Base-by-base conservation (phyloP, 1,284 basidiomycete genomes). In the Boletus semigastroideus region DNA sequence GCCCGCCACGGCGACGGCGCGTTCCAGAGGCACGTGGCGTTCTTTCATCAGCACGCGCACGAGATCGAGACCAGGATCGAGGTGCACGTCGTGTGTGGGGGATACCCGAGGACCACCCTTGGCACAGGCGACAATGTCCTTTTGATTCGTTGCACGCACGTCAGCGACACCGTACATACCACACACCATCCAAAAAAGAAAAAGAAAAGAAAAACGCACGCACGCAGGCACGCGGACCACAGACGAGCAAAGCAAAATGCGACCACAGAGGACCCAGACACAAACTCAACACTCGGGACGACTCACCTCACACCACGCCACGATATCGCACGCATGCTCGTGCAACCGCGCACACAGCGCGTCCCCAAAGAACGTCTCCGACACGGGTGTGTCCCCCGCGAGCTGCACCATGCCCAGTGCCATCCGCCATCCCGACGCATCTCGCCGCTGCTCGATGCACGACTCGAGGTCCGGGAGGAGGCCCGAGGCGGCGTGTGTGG, bases 321-420 rank as follows among this genome's bases (percentile, higher is more conserved):
- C 66, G 10, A 70, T 53, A 44, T 67, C 61, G 28, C 63, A 70
- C 11, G 52, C 68, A 27, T 60, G 45, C 22, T 71, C 66, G 4
- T 50, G 42, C 6, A 67, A 46, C 14, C 49, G 51, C 28, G 25
- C 46, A 20, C 65, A 46, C 39, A 51, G 14, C 12, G 11, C 69
- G 10, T 71, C 64, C 20, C 63, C 59, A 1, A 67, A 45, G 45
- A 68, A 60, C 9, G 57, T 57, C 19, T 73, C 68, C 0, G 77
- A 72, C 11, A 80, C 49, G 36, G 64, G 58, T 17, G 83, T 63
- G 16, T 78, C 77, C 43, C 78, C 77, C 0, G 76, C 72, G 54
- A 82, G 75, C 54, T 84, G 77, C 36, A 84, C 70, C 48, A 86
- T 69, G 53, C 76, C 76, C 51, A 85, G 73, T 7, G 79, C 66